Evolutionary conservation across 1,284 basidiomycete genomes (phyloP), one percentile per base, ranked within the genome.

Genomic region (Sanghuangporus baumii): DNA sequence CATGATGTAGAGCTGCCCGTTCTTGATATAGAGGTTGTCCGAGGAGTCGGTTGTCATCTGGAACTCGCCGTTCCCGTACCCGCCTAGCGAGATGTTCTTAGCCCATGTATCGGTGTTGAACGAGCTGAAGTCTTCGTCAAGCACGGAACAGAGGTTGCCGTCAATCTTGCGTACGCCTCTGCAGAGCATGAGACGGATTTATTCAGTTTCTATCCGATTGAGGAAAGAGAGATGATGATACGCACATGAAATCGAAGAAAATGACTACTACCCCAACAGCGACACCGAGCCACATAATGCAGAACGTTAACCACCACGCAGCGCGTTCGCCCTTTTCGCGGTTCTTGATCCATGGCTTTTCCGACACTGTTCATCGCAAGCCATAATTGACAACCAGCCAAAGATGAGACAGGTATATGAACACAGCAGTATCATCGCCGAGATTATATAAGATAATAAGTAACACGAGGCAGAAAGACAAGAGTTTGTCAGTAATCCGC

Each of bases 1-100:
- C 60, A 89, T 83, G 73, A 94, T 84, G 78, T 91, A 91, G 41
- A 94, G 81, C 61, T 83, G 75, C 3, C 86, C 85, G 71, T 91
- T 79, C 61, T 83, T 72, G 62, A 91, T 76, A 75, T 84, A 93
- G 9, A 82, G 81, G 74, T 93, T 93, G 72, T 86, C 82, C 34
- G 71, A 67, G 7, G 80, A 81, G 38, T 77, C 74, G 1, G 90
- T 92, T 2, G 88, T 86, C 88, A 91, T 91, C 70, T 91, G 83
- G 73, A 94, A 94, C 73, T 92, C 83, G 67, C 86, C 85, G 71
- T 90, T 91, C 31, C 88, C 89, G 69, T 85, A 93, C 0, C 91
- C 91, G 61, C 88, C 85, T 67, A 91, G 79, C 69, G 86, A 82
- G 46, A 89, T 82, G 67, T 93, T 89, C 26, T 81, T 76, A 54